Evolutionary conservation across 352 stramenopile species (phyloP), one percentile per base, ranked within the genome.

Genomic region (Phytophthora constricta): DNA sequence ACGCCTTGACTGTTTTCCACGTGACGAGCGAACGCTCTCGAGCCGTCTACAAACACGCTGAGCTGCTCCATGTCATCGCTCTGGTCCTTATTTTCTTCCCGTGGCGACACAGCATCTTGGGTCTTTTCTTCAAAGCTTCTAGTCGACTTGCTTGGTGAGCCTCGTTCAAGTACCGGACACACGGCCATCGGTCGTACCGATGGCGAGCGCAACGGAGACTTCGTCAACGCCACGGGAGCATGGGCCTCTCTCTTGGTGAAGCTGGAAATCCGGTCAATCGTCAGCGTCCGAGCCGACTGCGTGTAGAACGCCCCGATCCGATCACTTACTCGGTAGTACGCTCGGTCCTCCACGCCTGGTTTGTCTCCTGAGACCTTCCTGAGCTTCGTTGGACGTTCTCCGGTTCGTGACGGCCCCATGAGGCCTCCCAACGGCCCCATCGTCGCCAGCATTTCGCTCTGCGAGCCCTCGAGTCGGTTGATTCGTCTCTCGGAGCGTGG

Each of bases 301-400:
- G 88, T 93, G 68, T 96, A 96, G 41, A 76, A 88, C 3, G 80
- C 66, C 37, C 82, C 88, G 31, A 96, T 94, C 8, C 86, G 83
- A 59, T 96, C 88, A 43, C 86, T 96, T n/a, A 91, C 41, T 28
- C 85, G 84, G 56, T 92, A 93, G 61, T 95, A 96, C 2, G 72
- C 71, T 23, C 84, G 72, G 46, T 93, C 87, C 56, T 96, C 83
- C 3, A 80, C 64, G 22, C 54, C 77, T 4, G 60, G 31, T 37
- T 49, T 27, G 59, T 22, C 37, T 75, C 65, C 50, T 75, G 77
- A 61, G 16, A 84, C 53, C 3, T 70, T 73, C 0, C 77, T 70
- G 3, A 80, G 62, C 46, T 88, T 89, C 9, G 25, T 55, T 1
- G 67, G 54, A 0, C 65, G 64, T 37, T 89, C 73, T n/a, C 46